Evolutionary conservation across 2,329 filamentous ascomycete species (phyloP), one percentile per base, ranked within the genome.

Genomic region (Aspergillus tanneri): DNA sequence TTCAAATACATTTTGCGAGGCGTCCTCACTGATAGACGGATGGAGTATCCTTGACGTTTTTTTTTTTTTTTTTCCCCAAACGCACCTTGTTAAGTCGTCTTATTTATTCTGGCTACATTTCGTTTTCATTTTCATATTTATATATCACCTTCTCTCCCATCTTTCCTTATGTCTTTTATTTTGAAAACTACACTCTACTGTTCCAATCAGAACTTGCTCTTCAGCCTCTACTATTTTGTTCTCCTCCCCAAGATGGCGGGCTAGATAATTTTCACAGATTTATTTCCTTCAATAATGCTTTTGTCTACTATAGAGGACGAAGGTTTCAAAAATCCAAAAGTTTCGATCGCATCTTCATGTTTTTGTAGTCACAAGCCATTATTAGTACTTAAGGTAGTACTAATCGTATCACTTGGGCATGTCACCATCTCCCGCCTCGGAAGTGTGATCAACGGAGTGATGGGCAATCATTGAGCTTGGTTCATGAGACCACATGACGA

Each of bases 11-110:
- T 49, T 49, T 57, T 60, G 57, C 55, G 51, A 49, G 59, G 58
- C 58, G 53, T 60, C 52, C 46, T 35, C 41, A 39, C 48, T 43
- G 52, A 60, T 63, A 61, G 58, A 61, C 50, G 53, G 58, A 57
- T 57, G 53, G 57, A 55, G 55, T 57, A 51, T 53, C 45, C 48
- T 54, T 55, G 39, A 43, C 39, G 53, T 46, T 44, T 53, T 45
- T 49, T 53, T 38, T 47, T 39, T 25, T 48, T 41, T 47, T 50
- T 55, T 52, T 43, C 22, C 40, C 22, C 18, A 28, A n/a, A n/a
- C n/a, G n/a, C 28, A 36, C 21, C 21, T 27, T 42, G 25, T 36
- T 10, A 11, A 21, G 16, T 40, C 14, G n/a, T 16, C 22, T 32
- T 30, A 35, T 12, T 35, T 24, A 23, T 22, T 27, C 32, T 41